Evolutionary conservation across 768 basidiomycete genomes (phyloP), one percentile per base, ranked within the genome.

Genomic region (Galerina sulciceps): DNA sequence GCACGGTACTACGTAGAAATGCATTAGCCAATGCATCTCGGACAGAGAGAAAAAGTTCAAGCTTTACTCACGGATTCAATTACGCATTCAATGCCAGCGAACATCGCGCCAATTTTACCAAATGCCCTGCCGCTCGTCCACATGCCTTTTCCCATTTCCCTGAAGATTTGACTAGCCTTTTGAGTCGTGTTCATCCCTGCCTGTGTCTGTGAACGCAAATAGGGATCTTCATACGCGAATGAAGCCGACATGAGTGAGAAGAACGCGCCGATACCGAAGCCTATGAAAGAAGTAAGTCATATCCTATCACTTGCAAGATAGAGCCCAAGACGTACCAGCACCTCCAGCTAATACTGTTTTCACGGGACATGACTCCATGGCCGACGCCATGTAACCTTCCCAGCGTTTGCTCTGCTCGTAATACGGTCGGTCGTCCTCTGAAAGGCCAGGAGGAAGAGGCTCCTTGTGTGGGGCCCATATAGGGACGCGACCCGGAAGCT

Each of bases 181-280:
- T 95, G 91, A 20, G 81, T 79, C 44, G 84, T 85, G 59, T 75
- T 85, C 75, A 87, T 67, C 11, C 78, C 82, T 10, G 78, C 78
- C 64, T 84, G 81, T 10, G 81, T 79, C 66, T 85, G 83, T 47
- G 85, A 78, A 34, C 91, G 87, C 36, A 92, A 81, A 44, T 93
- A 76, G 10, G 96, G 95, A 71, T 98, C 96, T 72, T 98, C 96
- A 70, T 97, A 96, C 35, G 90, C 89, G 71, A 99, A 96, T 26
- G 94, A 93, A 17, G 94, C 81, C 35, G 92, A 93, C 96, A 99
- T 98, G 58, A 98, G 82, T 1, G 94, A 94, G 77, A 99, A 93
- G 81, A 98, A 95, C 34, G 90, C 95, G 58, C 96, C 96, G 42
- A 97, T 83, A 10, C 84, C 96, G 65, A 99, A 87, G 46, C 96